These are phyloP conservation scores for Bacidia gigantensis DNA, from an alignment of 495 filamentous ascomycete species.

Conservation along the genomic window DNA sequence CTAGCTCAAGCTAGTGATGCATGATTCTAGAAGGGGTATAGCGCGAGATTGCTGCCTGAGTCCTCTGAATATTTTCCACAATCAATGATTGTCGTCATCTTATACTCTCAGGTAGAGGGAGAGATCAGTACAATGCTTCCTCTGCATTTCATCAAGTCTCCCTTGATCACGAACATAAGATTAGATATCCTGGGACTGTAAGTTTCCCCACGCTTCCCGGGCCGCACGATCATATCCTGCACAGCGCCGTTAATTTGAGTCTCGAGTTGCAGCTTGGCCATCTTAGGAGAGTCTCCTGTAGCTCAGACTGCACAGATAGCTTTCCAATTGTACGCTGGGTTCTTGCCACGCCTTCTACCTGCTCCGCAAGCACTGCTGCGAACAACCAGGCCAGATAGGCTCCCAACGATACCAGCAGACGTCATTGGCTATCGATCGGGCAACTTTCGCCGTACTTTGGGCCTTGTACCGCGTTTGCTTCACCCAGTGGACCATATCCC, in stretches of 20 bases:
- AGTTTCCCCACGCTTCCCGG: too few species aligned
- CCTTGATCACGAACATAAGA: background rate
- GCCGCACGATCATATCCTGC: too few species aligned
- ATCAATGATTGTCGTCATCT: too few species aligned
- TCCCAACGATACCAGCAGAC: background rate
- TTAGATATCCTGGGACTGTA: background rate
- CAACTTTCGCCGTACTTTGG: background rate
- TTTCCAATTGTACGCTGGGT: constrained; percentile 20
- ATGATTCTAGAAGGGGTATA: too few species aligned
- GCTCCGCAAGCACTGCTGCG: constrained; percentile 51
- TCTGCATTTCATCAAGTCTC: background rate
- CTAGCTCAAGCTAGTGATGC: too few species aligned
- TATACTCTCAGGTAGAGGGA: too few species aligned
- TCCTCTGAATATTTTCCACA: too few species aligned
- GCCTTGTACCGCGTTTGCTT: background rate
- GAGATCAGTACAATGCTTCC: too few species aligned
- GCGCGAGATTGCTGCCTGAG: too few species aligned
- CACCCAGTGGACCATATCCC: constrained; percentile 10
- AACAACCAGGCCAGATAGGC: constrained; percentile 31
- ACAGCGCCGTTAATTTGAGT: too few species aligned
- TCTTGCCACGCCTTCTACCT: constrained; percentile 46
- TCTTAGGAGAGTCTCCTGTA: constrained; percentile 18
- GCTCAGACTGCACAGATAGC: constrained; percentile 22
- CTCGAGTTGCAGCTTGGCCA: constrained; percentile 13
- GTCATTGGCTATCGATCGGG: background rate